Percentiles rank a stretch among this genome's conserved stretches.
phyloP scores from a whole-genome alignment of 495 filamentous ascomycete genomes.

The Echria macrotheca region DNA sequence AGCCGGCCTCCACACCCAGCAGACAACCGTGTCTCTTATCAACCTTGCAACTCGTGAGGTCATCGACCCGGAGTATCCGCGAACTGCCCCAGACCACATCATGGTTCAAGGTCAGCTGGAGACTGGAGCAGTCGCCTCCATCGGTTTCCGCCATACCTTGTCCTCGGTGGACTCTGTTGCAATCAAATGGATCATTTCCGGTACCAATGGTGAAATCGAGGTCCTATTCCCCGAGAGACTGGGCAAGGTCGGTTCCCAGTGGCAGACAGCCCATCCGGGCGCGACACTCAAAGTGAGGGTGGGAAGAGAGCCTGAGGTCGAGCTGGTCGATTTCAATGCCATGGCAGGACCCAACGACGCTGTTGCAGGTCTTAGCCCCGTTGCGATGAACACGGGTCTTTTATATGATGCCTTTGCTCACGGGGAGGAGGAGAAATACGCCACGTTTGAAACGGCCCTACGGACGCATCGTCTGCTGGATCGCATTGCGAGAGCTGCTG shows the following conservation, averaged over 20 bases:
- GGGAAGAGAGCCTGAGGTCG: not conserved
- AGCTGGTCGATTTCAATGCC: not conserved
- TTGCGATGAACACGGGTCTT: not conserved
- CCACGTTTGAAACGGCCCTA: slow-evolving; percentile 1
- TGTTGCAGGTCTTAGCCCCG: not conserved
- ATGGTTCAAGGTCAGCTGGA: slow-evolving; percentile 38
- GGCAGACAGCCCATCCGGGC: not conserved
- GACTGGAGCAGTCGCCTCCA: slow-evolving; percentile 30
- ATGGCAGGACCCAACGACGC: not conserved
- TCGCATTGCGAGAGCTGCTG: not conserved
- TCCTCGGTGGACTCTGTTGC: slow-evolving; percentile 24
- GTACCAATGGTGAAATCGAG: slow-evolving; percentile 42
- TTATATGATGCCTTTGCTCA: not conserved
- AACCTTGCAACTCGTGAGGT: slow-evolving; percentile 19
- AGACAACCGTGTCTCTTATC: slow-evolving; percentile 23
- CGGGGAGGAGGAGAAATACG: not conserved
- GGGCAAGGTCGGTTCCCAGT: not conserved
- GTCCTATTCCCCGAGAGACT: slow-evolving; percentile 18
- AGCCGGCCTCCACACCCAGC: slow-evolving; percentile 30
- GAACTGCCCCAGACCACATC: slow-evolving; percentile 37
- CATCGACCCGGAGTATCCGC: slow-evolving; percentile 19
- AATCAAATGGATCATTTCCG: slow-evolving; percentile 41
- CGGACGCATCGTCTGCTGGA: not conserved
- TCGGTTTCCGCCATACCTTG: slow-evolving; percentile 30
- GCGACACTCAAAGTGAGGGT: not conserved